Percentiles rank a stretch among this genome's conserved stretches.
Conservation (phyloP, 495 filamentous ascomycete species). For the Aspergillus leporis region DNA sequence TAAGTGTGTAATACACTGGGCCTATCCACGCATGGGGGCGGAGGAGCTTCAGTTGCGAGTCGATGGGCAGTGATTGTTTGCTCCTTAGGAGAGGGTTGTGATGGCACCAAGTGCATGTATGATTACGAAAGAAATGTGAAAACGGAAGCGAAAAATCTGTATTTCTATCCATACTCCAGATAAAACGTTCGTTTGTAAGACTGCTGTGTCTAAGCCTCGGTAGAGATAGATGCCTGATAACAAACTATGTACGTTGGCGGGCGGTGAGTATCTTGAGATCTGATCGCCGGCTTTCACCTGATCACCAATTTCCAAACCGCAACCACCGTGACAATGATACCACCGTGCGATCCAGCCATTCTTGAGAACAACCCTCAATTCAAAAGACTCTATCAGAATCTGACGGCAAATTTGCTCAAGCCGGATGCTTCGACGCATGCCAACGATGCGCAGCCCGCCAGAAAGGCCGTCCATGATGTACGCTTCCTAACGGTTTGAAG, state of each 20-base stretch:
- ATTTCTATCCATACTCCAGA: conserved; percentile 1
- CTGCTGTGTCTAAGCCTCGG: too few species aligned
- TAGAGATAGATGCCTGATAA: too few species aligned
- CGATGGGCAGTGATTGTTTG: conserved; percentile 3
- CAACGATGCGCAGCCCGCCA: conserved; percentile 52
- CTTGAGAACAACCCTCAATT: conserved; percentile 66
- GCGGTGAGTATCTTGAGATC: conserved; percentile 1
- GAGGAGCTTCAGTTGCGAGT: not conserved
- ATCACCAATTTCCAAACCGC: not conserved
- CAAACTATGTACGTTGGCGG: not conserved
- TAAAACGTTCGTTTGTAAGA: not conserved
- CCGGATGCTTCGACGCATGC: conserved; percentile 62
- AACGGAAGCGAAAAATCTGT: conserved; percentile 32
- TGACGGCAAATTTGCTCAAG: conserved; percentile 60
- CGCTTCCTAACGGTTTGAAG: conserved; percentile 9
- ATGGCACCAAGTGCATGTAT: conserved; percentile 37
- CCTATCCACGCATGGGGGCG: not conserved
- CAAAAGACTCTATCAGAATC: conserved; percentile 58
- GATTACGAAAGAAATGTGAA: conserved; percentile 49
- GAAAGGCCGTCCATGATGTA: conserved; percentile 55
- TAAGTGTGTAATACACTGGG: not conserved
- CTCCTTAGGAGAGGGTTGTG: conserved; percentile 12
- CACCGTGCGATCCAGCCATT: conserved; percentile 61
- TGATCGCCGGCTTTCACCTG: not conserved
- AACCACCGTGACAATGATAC: conserved; percentile 54